phyloP scores from a whole-genome alignment of 495 filamentous ascomycete genomes.

The Daldinia vernicosa region DNA sequence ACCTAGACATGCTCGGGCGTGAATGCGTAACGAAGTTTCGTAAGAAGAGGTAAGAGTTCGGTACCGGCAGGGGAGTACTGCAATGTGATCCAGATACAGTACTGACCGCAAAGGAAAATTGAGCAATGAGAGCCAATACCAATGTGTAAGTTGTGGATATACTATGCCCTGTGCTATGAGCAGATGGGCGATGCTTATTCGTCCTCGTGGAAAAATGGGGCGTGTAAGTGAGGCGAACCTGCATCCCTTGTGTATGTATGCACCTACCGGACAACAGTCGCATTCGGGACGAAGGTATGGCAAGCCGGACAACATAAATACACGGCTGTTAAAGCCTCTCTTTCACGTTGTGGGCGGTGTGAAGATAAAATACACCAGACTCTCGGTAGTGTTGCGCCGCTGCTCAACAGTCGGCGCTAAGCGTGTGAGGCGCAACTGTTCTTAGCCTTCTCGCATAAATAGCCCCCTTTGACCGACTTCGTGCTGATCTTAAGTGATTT shows the following conservation, averaged over 20 bases:
- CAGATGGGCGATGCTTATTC: conserved; percentile 37
- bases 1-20: conserved; percentile 34
- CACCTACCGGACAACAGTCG: conserved; percentile 39
- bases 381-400: conserved; percentile 12
- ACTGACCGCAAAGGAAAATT: conserved; percentile 29
- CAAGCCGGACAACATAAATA: conserved; percentile 29
- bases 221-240: conserved; percentile 50
- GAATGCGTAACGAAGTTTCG: conserved; percentile 35
- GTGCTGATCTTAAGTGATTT: conserved; percentile 23
- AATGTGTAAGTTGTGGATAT: conserved; percentile 30
- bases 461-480: conserved; percentile 30
- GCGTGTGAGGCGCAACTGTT: conserved; percentile 28
- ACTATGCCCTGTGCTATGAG: conserved; percentile 27
- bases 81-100: conserved; percentile 42
- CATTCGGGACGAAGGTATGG: conserved; percentile 43
- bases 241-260: conserved; percentile 42
- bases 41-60: conserved; percentile 27
- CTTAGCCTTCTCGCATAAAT: conserved; percentile 38
- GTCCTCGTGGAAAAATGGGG: conserved; percentile 44
- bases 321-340: conserved; percentile 39
- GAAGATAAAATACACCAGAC: conserved; percentile 26
- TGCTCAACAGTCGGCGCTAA: conserved; percentile 28
- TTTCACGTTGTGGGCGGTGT: conserved; percentile 38
- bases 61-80: conserved; percentile 31
- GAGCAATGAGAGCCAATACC: conserved; percentile 41